Evolutionary conservation across 2,329 filamentous ascomycete genomes (phyloP), one percentile per base, ranked within the genome.

Genomic region (Alternaria arbusti): DNA sequence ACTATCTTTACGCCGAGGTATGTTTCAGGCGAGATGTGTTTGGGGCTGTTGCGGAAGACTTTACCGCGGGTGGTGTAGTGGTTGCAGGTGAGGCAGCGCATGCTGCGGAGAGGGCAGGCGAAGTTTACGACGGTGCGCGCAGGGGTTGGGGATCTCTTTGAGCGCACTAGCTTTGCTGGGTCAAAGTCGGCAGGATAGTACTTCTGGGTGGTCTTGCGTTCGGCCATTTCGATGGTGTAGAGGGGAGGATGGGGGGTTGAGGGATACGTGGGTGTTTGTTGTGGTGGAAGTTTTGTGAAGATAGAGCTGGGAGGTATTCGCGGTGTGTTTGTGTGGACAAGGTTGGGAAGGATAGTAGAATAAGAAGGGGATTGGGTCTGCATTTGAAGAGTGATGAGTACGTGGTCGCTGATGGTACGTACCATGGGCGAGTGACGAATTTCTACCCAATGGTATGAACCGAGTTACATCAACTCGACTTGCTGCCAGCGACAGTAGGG

Each of bases 21-120:
- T 0, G 1, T 20, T 1, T 50, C 6, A 0, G n/a, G 26, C 0
- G 25, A 13, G 10, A 50, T 15, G n/a, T 11, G 1, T 15, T 50
- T 30, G 0, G 17, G 6, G 22, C 23, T 49, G 6, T 20, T 49
- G 15, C 46, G 46, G 46, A 49, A 49, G 46, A 49, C 6, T 28
- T 49, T 49, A 25, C 23, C 46, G 0, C 4, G 4, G 15, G 23
- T 28, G 25, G 46, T 8, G 25, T 26, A 12, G 46, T 28, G 46
- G 25, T 9, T 9, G 3, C 46, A 49, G 10, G 46, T 4, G 25
- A 49, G 46, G n/a, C 46, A 49, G 15, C 46, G 46, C 46, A 49
- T 49, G 46, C 26, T 50, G 46, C n/a, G n/a, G 46, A 50, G 20
- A 2, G 23, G 43, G 43, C 43, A 45, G 17, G 43, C 43, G 20